Evolutionary conservation across 257 asterid species (phyloP).

Genomic region (Solanum ossicruentum): DNA sequence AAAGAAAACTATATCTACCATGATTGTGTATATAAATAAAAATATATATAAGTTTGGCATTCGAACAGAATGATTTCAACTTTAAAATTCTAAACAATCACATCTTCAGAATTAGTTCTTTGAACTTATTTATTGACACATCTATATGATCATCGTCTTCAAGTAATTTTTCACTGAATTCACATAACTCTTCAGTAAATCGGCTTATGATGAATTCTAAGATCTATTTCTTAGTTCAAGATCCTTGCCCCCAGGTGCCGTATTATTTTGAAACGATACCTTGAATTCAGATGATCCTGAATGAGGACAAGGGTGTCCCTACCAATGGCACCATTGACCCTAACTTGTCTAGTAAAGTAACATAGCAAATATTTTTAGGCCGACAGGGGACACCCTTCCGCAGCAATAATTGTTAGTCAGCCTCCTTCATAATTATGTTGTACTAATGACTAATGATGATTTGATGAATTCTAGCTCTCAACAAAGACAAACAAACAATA

Average conservation of each 20-base stretch:
- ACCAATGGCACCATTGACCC: background rate
- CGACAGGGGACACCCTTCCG: slow-evolving; percentile 15
- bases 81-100: accelerated
- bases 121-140: background rate
- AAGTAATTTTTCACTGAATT: background rate
- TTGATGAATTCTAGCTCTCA: background rate
- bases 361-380: background rate
- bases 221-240: too few species aligned
- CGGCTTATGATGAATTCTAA: too few species aligned
- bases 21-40: background rate
- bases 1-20: background rate
- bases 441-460: background rate
- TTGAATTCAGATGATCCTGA: background rate
- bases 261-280: too few species aligned
- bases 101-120: background rate
- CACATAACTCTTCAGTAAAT: background rate
- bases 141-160: background rate
- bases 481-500: background rate
- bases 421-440: background rate
- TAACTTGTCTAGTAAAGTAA: slow-evolving; percentile 7
- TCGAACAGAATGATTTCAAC: background rate
- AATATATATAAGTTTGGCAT: background rate
- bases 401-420: slow-evolving; percentile 22
- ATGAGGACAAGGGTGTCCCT: background rate
- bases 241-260: too few species aligned